A percentile compares a stretch with the other conserved stretches of the same genome.
Evolutionary conservation across 148 eudicot species (phyloP).

Genomic region (Fallopia convolvulus): DNA sequence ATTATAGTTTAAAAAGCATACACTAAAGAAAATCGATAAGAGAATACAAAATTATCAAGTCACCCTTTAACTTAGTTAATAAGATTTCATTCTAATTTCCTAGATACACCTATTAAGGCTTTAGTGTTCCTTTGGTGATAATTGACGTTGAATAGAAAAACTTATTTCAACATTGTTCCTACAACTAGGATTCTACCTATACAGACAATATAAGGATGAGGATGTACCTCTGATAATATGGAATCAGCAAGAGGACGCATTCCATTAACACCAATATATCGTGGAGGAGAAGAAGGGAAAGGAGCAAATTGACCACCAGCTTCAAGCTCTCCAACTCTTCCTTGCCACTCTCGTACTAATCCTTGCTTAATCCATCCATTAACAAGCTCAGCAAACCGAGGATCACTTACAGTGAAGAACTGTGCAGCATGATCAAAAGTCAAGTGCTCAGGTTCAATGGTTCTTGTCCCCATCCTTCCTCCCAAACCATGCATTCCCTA

Average conservation of each 20-base stretch:
- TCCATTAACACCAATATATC: constrained; percentile 72
- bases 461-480: constrained; percentile 96
- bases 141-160: neutral
- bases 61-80: neutral
- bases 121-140: neutral
- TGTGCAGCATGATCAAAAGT: constrained; percentile 95
- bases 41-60: neutral
- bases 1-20: neutral
- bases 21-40: neutral
- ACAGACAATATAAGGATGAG: constrained; percentile 7
- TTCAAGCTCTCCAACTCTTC: constrained; percentile 77
- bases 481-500: constrained; percentile 95
- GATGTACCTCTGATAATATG: constrained; percentile 59
- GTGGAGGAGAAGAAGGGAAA: constrained; percentile 51
- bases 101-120: neutral
- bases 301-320: constrained; percentile 60
- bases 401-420: constrained; percentile 77
- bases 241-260: constrained; percentile 94
- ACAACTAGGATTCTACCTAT: neutral
- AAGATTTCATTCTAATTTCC: neutral
- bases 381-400: constrained; percentile 59
- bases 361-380: constrained; percentile 67
- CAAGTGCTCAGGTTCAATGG: constrained; percentile 51
- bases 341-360: constrained; percentile 63
- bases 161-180: neutral